These are phyloP conservation scores for Thelephora aurantiotincta DNA, from an alignment of 768 basidiomycete species.

Conservation along the genomic window DNA sequence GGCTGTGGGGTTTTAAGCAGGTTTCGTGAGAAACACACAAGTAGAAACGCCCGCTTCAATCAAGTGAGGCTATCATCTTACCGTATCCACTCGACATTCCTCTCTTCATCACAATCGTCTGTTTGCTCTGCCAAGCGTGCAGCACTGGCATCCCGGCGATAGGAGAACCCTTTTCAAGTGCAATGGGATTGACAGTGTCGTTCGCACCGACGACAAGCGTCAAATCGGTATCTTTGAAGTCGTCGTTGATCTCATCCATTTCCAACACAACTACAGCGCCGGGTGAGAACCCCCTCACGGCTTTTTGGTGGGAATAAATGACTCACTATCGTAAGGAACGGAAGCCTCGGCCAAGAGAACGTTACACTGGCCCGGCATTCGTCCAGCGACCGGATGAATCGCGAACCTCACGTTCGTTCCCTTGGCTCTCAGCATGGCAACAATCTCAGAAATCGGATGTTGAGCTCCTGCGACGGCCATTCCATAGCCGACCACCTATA, in stretches of 20 bases:
- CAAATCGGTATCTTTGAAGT: conserved; percentile 81
- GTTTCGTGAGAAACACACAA: too few relatives aligned
- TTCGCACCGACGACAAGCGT: conserved; percentile 86
- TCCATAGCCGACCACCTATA: conserved; percentile 70
- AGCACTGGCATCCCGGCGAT: conserved; percentile 91
- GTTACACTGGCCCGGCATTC: conserved; percentile 91
- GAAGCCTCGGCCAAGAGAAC: conserved; percentile 85
- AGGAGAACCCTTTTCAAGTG: conserved; percentile 71
- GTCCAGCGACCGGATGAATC: conserved; percentile 79
- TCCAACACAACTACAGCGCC: conserved; percentile 57
- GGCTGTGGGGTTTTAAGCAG: conserved; percentile 29
- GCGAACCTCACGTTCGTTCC: conserved; percentile 76
- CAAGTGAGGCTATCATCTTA: conserved; percentile 20
- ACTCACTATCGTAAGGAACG: conserved; percentile 77
- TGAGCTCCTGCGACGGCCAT: conserved; percentile 92
- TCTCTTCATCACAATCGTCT: conserved; percentile 87
- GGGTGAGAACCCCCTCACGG: not conserved
- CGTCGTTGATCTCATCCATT: conserved; percentile 93
- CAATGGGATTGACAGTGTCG: conserved; percentile 86
- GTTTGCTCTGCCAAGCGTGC: conserved; percentile 88
- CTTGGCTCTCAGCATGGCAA: conserved; percentile 53
- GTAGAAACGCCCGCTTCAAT: not conserved
- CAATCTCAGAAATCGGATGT: conserved; percentile 61
- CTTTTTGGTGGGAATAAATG: not conserved
- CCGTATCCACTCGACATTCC: conserved; percentile 84